Conservation (phyloP, 495 filamentous ascomycete species). For the Trichoderma parareesei region DNA sequence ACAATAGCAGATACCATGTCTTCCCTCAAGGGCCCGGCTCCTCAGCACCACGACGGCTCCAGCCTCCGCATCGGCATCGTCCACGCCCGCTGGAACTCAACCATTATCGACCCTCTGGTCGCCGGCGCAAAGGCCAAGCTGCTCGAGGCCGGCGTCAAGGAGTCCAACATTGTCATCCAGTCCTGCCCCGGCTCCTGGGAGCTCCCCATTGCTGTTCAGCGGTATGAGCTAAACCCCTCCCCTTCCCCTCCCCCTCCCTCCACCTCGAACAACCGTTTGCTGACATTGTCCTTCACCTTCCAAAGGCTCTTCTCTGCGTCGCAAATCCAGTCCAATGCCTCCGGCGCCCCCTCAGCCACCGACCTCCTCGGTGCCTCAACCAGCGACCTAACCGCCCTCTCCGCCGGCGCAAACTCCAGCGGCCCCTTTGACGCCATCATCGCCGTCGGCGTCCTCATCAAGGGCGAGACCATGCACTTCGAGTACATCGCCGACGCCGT, state of each 20-base stretch:
- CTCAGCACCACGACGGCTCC: conserved; percentile 54
- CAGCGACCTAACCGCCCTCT: conserved; percentile 45
- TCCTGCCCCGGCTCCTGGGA: conserved; percentile 93
- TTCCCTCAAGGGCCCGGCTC: conserved; percentile 37
- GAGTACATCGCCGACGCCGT: conserved; percentile 95
- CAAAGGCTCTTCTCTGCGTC: conserved; percentile 75
- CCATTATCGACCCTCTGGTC: conserved; percentile 67
- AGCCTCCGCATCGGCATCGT: conserved; percentile 85
- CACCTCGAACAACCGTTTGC: neutral
- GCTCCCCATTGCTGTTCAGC: conserved; percentile 76
- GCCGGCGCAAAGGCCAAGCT: conserved; percentile 51
- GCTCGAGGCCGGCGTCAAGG: conserved; percentile 61
- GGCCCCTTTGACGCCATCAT: conserved; percentile 86
- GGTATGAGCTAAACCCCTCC: conserved; percentile 35
- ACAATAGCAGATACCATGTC: conserved; percentile 18
- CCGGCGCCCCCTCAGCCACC: conserved; percentile 56
- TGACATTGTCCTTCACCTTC: neutral
- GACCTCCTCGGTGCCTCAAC: conserved; percentile 69
- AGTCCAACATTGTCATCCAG: conserved; percentile 80
- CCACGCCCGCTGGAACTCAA: conserved; percentile 89
- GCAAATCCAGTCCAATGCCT: conserved; percentile 68
- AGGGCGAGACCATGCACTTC: conserved; percentile 98
- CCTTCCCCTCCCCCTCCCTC: conserved; percentile 11
- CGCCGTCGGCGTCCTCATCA: conserved; percentile 92
- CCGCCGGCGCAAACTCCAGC: conserved; percentile 18